These are phyloP conservation scores for Glomus cerebriforme DNA, from an alignment of 192 early-diverging fungal species.

Conservation along the genomic window DNA sequence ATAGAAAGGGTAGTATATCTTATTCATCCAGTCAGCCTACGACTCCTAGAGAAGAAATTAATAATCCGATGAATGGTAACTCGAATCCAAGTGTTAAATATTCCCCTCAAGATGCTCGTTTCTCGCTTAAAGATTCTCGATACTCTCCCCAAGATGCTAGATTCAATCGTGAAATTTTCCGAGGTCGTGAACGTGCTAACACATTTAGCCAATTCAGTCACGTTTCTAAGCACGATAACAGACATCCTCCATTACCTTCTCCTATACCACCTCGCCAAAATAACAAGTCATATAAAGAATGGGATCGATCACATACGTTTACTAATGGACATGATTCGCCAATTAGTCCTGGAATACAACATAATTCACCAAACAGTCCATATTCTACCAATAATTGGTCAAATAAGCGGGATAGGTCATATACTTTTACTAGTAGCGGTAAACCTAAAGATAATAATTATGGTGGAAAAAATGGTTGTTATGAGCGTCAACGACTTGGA, in stretches of 20 bases:
- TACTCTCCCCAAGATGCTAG: slow-evolving; percentile 1
- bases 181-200: slow-evolving; percentile 13
- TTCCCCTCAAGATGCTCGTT: slow-evolving; percentile 30
- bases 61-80: background rate
- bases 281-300: background rate
- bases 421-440: slow-evolving; percentile 2
- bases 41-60: slow-evolving; percentile 4
- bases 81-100: slow-evolving; percentile 1
- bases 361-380: background rate
- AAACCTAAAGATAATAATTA: background rate
- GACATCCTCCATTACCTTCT: background rate
- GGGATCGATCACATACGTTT: slow-evolving; percentile 23
- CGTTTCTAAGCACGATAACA: background rate
- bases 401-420: slow-evolving; percentile 3
- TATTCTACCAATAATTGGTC: background rate
- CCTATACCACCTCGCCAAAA: background rate
- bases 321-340: background rate
- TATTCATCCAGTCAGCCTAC: background rate
- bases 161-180: background rate
- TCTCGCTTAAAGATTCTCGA: background rate
- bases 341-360: background rate
- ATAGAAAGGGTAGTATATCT: background rate
- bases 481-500: slow-evolving; percentile 5
- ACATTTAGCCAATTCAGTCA: background rate
- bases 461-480: background rate